These are phyloP conservation scores for Funneliformis caledonium DNA, from an alignment of 371 early-diverging fungal genomes.

Conservation along the genomic window DNA sequence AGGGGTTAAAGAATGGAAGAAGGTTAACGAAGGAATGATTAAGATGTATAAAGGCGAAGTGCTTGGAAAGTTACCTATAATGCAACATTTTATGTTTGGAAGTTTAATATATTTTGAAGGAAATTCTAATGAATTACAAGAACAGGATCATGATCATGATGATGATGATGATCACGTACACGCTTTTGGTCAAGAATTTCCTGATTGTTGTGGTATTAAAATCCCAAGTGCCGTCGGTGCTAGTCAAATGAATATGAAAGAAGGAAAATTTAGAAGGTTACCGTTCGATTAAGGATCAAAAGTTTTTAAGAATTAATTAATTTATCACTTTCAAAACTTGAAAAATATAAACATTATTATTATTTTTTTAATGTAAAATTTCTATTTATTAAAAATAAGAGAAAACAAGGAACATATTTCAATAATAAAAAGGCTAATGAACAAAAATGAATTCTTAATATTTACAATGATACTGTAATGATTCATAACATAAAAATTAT, in stretches of 20 bases:
- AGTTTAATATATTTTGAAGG: slow-evolving; percentile 65
- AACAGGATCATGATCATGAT: slow-evolving; percentile 54
- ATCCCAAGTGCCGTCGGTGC: slow-evolving; percentile 95
- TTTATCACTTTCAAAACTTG: too few species aligned
- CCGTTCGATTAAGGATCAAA: slow-evolving; percentile 59
- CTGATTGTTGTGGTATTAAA: slow-evolving; percentile 93
- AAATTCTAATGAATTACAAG: slow-evolving; percentile 44
- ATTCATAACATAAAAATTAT: too few species aligned
- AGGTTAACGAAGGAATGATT: slow-evolving; percentile 95
- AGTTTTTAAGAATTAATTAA: not conserved
- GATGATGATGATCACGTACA: slow-evolving; percentile 72
- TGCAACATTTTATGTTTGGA: slow-evolving; percentile 99
- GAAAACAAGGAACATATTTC: too few species aligned
- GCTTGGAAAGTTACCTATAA: slow-evolving; percentile 93
- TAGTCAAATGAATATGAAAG: slow-evolving; percentile 50
- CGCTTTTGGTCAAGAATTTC: slow-evolving; percentile 93
- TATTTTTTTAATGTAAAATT: too few species aligned
- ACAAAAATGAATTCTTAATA: too few species aligned
- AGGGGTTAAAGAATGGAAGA: slow-evolving; percentile 72
- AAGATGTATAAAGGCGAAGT: slow-evolving; percentile 99
- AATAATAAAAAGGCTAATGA: too few species aligned
- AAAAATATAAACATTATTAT: too few species aligned
- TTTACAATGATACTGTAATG: too few species aligned
- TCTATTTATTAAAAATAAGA: too few species aligned
- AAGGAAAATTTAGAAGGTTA: slow-evolving; percentile 49